These are phyloP conservation scores for Sophora flavescens DNA, from an alignment of 306 rosid genomes.

Conservation along the genomic window DNA sequence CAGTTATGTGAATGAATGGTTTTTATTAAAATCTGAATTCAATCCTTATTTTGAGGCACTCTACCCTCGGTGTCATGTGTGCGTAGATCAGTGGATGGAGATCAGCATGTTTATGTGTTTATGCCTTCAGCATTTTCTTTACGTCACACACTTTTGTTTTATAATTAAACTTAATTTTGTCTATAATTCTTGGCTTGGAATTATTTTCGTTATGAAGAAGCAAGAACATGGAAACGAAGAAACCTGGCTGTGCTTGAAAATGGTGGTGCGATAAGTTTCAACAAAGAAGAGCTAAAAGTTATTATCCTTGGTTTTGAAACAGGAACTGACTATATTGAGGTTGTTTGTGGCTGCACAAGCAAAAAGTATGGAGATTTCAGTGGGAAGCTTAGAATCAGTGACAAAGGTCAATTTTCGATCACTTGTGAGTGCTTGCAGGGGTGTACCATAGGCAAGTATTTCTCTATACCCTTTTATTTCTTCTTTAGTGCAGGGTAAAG, in stretches of 20 bases:
- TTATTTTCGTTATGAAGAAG: constrained; percentile 2
- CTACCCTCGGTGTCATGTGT: not conserved
- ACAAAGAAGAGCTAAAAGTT: constrained; percentile 41
- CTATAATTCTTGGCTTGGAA: constrained; percentile 1
- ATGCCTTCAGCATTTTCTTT: not conserved
- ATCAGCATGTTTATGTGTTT: not conserved
- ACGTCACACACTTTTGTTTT: not conserved
- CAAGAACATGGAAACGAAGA: not conserved
- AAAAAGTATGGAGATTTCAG: constrained; percentile 49
- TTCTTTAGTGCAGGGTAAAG: not conserved
- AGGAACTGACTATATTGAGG: constrained; percentile 51
- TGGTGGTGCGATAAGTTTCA: constrained; percentile 21
- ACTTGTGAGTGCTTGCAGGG: constrained; percentile 40
- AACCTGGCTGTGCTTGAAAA: not conserved
- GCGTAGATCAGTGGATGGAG: too few species aligned
- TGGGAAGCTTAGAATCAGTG: constrained; percentile 48
- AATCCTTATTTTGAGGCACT: not conserved
- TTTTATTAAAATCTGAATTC: too few species aligned
- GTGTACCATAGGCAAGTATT: constrained; percentile 45
- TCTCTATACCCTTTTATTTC: not conserved
- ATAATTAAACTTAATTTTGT: not conserved
- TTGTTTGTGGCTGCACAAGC: constrained; percentile 62
- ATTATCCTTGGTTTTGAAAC: constrained; percentile 33
- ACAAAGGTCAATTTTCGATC: constrained; percentile 50
- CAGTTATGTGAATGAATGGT: too few species aligned